Percentiles rank a stretch among this genome's conserved stretches.
These are phyloP conservation scores for Thelonectria blattea DNA, from an alignment of 2,329 filamentous ascomycete species.

Conservation along the genomic window DNA sequence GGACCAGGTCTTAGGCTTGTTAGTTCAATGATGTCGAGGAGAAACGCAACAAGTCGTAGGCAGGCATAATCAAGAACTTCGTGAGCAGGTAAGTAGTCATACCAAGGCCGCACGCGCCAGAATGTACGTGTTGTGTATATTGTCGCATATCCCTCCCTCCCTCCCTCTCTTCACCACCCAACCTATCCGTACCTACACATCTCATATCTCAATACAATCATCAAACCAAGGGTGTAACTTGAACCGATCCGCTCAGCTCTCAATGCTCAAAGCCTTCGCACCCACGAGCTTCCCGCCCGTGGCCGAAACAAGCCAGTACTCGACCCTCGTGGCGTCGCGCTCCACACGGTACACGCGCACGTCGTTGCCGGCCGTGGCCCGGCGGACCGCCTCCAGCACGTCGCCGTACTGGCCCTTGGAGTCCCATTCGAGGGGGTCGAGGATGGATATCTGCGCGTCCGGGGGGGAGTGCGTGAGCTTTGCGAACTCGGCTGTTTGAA, in stretches of 20 bases:
- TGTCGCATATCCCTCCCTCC: no score
- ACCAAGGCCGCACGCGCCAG: no score
- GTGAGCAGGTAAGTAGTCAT: no score
- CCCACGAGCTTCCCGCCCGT: conserved; percentile 72
- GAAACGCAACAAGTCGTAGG: no score
- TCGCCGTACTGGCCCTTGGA: conserved; percentile 70
- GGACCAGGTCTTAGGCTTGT: no score
- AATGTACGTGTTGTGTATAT: no score
- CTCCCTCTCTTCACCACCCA: no score
- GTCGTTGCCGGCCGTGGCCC: conserved; percentile 67
- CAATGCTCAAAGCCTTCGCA: conserved; percentile 77
- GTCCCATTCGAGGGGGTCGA: conserved; percentile 77
- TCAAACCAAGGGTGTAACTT: not conserved
- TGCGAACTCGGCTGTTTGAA: conserved; percentile 69
- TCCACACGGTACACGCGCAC: conserved; percentile 77
- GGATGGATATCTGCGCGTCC: conserved; percentile 66
- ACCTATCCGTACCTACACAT: no score
- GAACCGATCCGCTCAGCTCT: conserved; percentile 49
- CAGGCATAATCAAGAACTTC: no score
- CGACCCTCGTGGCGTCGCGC: conserved; percentile 66
- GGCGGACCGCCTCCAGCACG: conserved; percentile 71
- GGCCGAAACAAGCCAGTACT: conserved; percentile 81
- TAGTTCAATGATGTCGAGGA: no score
- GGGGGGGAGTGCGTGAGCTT: conserved; percentile 64
- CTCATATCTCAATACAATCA: not conserved